Conservation (phyloP, 768 basidiomycete genomes). For the Rhizopogon vulgaris region DNA sequence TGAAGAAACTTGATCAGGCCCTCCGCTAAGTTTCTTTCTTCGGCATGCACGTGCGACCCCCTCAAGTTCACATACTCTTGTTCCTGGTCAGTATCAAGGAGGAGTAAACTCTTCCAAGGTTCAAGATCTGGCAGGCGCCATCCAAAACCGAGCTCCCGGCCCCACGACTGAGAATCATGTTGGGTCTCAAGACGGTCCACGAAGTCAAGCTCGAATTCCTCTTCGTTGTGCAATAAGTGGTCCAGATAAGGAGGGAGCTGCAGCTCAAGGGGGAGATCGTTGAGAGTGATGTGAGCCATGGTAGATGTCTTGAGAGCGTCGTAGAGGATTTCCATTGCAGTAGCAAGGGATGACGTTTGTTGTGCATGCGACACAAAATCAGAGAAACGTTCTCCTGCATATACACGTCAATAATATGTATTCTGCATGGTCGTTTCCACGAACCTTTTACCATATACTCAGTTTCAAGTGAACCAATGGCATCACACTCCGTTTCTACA, state of each 20-base stretch:
- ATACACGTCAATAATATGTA: conserved; percentile 5
- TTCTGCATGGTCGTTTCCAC: conserved; percentile 21
- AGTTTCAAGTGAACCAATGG: conserved; percentile 66
- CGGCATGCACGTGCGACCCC: conserved; percentile 52
- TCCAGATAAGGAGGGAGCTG: conserved; percentile 83
- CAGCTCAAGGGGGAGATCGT: conserved; percentile 75
- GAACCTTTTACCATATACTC: conserved; percentile 63
- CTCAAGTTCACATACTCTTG: conserved; percentile 54
- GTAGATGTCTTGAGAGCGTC: conserved; percentile 70
- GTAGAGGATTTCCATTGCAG: conserved; percentile 75
- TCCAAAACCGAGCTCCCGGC: conserved; percentile 59
- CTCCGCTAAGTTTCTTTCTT: conserved; percentile 64
- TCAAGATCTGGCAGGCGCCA: conserved; percentile 69
- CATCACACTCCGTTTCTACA: conserved; percentile 76
- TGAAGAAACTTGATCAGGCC: conserved; percentile 73
- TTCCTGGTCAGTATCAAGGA: conserved; percentile 57
- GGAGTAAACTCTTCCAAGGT: conserved; percentile 89
- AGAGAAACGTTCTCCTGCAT: conserved; percentile 52
- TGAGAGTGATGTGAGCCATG: conserved; percentile 74
- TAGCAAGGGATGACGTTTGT: conserved; percentile 62
- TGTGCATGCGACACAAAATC: conserved; percentile 55
- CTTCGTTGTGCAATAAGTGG: conserved; percentile 59
- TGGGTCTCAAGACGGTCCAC: conserved; percentile 47
- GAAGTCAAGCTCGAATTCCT: conserved; percentile 49
- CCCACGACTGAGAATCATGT: conserved; percentile 51